Conservation (phyloP, 169 alveolate genomes). For the Plasmodium sp. region DNA sequence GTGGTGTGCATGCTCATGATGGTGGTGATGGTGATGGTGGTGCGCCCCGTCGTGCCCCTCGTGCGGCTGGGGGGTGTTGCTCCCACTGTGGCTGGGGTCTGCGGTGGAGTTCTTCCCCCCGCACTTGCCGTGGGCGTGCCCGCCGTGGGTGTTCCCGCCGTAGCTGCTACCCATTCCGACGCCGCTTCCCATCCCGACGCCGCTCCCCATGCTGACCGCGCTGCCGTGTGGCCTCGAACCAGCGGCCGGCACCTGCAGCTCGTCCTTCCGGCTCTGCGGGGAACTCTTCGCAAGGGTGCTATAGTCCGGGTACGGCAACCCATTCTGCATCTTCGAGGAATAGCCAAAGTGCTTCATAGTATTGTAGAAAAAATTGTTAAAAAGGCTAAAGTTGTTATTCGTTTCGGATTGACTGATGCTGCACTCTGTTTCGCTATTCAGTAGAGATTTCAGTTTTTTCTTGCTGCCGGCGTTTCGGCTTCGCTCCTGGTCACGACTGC, state of each 20-base stretch:
- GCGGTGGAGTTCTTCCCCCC: background rate
- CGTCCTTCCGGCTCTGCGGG: conserved; percentile 17
- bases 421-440: conserved; percentile 71
- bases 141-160: background rate
- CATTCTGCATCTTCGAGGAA: conserved; percentile 15
- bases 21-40: background rate
- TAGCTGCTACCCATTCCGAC: background rate
- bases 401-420: conserved; percentile 75
- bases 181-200: background rate
- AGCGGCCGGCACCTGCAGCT: background rate
- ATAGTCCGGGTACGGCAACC: conserved; percentile 17
- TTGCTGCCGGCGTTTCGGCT: background rate
- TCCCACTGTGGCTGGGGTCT: background rate
- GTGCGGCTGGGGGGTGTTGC: background rate
- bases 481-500: background rate
- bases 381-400: conserved; percentile 69
- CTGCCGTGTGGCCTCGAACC: background rate
- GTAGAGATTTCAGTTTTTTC: conserved; percentile 23
- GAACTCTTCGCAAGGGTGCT: background rate
- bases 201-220: background rate
- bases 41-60: background rate
- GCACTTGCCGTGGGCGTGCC: background rate
- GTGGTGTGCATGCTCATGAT: background rate
- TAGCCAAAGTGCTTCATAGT: conserved; percentile 56
- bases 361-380: conserved; percentile 50